Evolutionary conservation across 306 rosid species (phyloP), one percentile per base, ranked within the genome.

Genomic region (Malus sieversii): DNA sequence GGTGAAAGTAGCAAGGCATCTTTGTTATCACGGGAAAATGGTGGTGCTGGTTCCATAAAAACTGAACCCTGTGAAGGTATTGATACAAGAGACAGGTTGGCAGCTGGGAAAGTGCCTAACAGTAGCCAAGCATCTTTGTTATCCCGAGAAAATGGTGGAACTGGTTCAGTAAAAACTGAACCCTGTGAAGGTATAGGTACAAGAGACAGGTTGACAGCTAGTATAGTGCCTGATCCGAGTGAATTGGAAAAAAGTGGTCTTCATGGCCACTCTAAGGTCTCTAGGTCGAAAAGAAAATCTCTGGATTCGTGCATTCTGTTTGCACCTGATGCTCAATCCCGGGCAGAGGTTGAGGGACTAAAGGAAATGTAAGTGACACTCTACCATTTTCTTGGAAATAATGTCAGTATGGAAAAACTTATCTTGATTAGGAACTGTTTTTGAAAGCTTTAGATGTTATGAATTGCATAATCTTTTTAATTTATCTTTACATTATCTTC

Each of bases 281-380:
- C 70, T 64, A 83, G 87, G 66, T 77, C 82, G 81, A 92, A 92
- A 86, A 89, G 99, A 79, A 96, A 88, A 76, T 71, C 66, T 6
- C 61, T 10, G 59, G 79, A 51, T 42, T 68, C 78, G 20, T 84
- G 92, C 80, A 77, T 89, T 78, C 87, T 90, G 86, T 87, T 87
- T 73, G 87, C 90, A 33, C 79, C 72, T 42, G 96, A 92, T 87
- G 86, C 58, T 72, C 89, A 82, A 61, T 90, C 98, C 55, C 87
- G 19, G 74, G 85, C 61, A 79, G 84, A 85, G 82, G 84, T 92
- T 80, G 86, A 87, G 83, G 86, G 88, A 75, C 75, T 92, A 73
- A 96, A 87, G 79, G 82, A 84, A 87, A 80, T 53, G 99, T 96
- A 89, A 67, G 97, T 74, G 76, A 63, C 62, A 64, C 69, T 32